Conservation (phyloP, 257 asterid genomes). For the Knoxia roxburghii region DNA sequence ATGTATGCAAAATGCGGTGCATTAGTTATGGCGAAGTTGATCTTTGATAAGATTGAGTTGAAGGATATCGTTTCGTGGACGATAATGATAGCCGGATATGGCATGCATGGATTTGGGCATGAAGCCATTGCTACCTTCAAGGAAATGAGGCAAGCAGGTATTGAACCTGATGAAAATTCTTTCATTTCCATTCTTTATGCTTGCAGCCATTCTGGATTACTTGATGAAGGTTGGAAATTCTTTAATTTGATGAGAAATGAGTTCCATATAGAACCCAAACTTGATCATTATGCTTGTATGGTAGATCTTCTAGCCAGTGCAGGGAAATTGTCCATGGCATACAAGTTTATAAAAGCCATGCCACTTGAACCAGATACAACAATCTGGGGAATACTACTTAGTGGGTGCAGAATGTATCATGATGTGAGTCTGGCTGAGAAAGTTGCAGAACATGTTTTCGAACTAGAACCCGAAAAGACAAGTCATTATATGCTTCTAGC, state of each 20-base stretch:
- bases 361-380: slow-evolving; percentile 19
- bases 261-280: slow-evolving; percentile 17
- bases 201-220: slow-evolving; percentile 30
- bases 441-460: slow-evolving; percentile 26
- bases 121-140: slow-evolving; percentile 27
- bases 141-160: slow-evolving; percentile 21
- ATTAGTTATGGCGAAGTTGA: slow-evolving; percentile 12
- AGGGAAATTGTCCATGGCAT: slow-evolving; percentile 21
- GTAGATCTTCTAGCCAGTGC: slow-evolving; percentile 28
- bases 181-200: slow-evolving; percentile 20
- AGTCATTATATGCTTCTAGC: slow-evolving; percentile 26
- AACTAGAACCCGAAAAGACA: slow-evolving; percentile 26
- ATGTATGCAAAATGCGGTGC: slow-evolving; percentile 32
- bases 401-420: slow-evolving; percentile 27
- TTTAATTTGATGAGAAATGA: slow-evolving; percentile 25
- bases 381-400: slow-evolving; percentile 22
- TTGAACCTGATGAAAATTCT: slow-evolving; percentile 20
- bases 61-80: slow-evolving; percentile 32
- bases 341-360: slow-evolving; percentile 14
- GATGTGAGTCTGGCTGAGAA: slow-evolving; percentile 23
- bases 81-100: slow-evolving; percentile 25
- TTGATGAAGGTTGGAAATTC: slow-evolving; percentile 29
- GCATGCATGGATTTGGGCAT: slow-evolving; percentile 28
- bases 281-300: slow-evolving; percentile 23
- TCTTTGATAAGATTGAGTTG: slow-evolving; percentile 15